Conservation (phyloP, 176 grass and related monocot species). For the sorghum (Sorghum bicolor) region DNA sequence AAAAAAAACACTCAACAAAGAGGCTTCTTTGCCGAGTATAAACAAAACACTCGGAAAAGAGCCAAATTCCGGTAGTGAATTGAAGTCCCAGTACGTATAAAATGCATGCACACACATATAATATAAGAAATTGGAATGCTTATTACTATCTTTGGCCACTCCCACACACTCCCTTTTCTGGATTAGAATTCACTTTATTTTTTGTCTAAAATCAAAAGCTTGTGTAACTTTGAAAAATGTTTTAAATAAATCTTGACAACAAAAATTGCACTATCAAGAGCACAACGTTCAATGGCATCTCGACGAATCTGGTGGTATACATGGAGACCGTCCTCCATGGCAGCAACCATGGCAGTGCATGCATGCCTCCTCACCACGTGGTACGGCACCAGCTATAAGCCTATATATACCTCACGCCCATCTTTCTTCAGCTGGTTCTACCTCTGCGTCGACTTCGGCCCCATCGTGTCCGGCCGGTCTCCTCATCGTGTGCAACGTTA, state of each 20-base stretch:
- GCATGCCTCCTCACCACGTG: conserved; percentile 53
- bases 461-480: conserved; percentile 52
- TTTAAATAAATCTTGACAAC: neutral
- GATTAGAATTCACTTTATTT: neutral
- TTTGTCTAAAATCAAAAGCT: neutral
- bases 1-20: too few species aligned
- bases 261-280: neutral
- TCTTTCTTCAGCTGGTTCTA: conserved; percentile 87
- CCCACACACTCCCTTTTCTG: neutral
- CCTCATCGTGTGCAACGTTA: conserved; percentile 63
- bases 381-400: conserved; percentile 54
- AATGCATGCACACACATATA: too few species aligned
- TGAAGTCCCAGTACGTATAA: too few species aligned
- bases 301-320: conserved; percentile 54
- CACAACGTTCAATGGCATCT: conserved; percentile 54
- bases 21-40: too few species aligned
- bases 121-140: too few species aligned
- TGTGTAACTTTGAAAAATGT: neutral
- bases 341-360: conserved; percentile 48
- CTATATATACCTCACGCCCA: conserved; percentile 48
- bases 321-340: conserved; percentile 50
- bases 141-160: too few species aligned
- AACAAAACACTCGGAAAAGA: too few species aligned
- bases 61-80: neutral
- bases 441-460: conserved; percentile 57